Evolutionary conservation across 495 filamentous ascomycete genomes (phyloP).

Genomic region (Trichoderma gamsii): DNA sequence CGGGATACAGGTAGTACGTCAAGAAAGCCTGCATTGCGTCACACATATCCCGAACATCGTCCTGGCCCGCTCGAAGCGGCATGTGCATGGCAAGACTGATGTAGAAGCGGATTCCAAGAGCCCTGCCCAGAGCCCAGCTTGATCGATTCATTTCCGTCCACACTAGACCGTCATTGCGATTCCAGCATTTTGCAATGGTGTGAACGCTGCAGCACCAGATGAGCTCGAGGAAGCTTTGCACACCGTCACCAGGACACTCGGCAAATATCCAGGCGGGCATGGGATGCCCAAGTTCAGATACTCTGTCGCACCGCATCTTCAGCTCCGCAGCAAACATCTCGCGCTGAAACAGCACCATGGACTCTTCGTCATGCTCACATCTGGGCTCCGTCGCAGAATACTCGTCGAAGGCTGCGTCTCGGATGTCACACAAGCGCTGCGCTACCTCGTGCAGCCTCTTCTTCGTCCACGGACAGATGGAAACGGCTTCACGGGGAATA

Average conservation of each 20-base stretch:
- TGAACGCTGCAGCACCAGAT: constrained; percentile 11
- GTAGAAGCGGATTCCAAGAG: constrained; percentile 3
- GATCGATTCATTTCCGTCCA: constrained; percentile 1
- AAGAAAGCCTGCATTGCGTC: background rate
- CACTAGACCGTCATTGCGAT: background rate
- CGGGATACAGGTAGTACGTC: background rate
- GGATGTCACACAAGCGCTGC: background rate
- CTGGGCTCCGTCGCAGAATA: background rate
- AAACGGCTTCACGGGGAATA: background rate
- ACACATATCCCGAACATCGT: background rate
- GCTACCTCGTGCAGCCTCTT: background rate
- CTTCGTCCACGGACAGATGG: background rate
- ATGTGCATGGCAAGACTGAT: background rate
- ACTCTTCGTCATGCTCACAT: background rate
- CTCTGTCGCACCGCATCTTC: constrained; percentile 8
- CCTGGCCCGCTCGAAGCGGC: background rate
- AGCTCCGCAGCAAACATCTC: constrained; percentile 7
- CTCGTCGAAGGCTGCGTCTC: background rate
- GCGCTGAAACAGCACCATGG: constrained; percentile 5
- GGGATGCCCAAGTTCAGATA: background rate
- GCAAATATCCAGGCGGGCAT: background rate
- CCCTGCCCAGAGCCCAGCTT: background rate
- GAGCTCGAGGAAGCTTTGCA: constrained; percentile 8
- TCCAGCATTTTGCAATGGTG: background rate
- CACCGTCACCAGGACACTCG: background rate